Evolutionary conservation across 2,329 filamentous ascomycete species (phyloP), one percentile per base, ranked within the genome.

Genomic region (Arthrobotrys conoides): DNA sequence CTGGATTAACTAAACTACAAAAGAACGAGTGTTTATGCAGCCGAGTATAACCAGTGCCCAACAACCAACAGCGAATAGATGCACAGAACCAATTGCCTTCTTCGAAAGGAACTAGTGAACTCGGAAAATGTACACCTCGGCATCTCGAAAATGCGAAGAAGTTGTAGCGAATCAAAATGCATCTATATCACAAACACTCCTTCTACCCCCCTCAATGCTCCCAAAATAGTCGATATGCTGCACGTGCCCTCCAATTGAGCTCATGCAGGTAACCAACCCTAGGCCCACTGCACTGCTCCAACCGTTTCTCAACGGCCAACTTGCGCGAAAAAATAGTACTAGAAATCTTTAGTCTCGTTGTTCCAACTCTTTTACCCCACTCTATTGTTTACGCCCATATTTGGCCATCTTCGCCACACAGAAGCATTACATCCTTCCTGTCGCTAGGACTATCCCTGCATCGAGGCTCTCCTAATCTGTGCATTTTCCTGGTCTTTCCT

Each of bases 381-480:
- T 44, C 20, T n/a, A 22, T 20, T 20, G 18, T 27, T 24, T 20
- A 20, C 33, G 44, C 59, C 59, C 27, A 46, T 30, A 48, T 48
- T 49, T 18, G 44, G 9, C 38, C 38, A 36, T 20, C 22, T 48
- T 64, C 8, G 44, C 38, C 38, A 64, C 38, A 36, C 5, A 48
- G 5, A 8, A 10, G 33, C 36, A 44, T 16, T 9, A 30, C 16
- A 33, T 49, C 59, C 59, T 64, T 64, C 44, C 5, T 18, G 8
- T 6, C 14, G 18, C 22, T 14, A 20, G 36, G 27, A 61, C 65
- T 59, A 71, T 24, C 73, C 66, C 44, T 71, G 67, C 53, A 77
- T 77, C 14, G 67, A 71, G 18, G 33, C 30, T 20, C 67, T 71
- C 22, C 57, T 66, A 38, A 71, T 48, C n/a, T 51, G 61, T 30